A percentile compares a stretch with the other conserved stretches of the same genome.
These are phyloP conservation scores for Medicago ruthenica DNA, from an alignment of 306 rosid genomes.

Conservation along the genomic window DNA sequence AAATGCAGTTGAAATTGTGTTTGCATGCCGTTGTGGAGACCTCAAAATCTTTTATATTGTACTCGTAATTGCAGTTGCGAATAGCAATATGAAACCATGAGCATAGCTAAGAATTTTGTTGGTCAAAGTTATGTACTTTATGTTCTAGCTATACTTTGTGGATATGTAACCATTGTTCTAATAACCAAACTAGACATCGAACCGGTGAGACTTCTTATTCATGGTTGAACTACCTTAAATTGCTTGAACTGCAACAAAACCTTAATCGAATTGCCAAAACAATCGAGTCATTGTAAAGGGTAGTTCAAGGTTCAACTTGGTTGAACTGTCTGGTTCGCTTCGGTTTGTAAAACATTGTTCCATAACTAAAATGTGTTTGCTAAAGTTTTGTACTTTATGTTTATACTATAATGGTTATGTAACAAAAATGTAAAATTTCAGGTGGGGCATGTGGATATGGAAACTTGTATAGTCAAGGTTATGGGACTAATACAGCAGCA, in stretches of 20 bases:
- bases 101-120: background rate
- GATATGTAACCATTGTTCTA: background rate
- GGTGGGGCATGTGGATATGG: constrained; percentile 96
- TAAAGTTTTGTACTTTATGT: constrained; percentile 11
- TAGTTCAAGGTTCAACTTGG: background rate
- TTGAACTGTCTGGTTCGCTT: background rate
- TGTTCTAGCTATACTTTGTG: background rate
- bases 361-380: background rate
- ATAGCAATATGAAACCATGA: background rate
- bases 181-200: background rate
- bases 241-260: background rate
- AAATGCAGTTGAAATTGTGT: background rate
- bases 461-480: constrained; percentile 78
- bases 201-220: background rate
- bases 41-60: background rate
- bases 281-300: background rate
- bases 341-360: background rate
- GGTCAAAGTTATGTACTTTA: background rate
- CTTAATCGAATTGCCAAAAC: background rate
- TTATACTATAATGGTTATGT: background rate
- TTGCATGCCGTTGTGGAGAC: background rate
- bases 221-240: background rate
- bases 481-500: constrained; percentile 84
- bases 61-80: background rate
- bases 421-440: constrained; percentile 22